phyloP scores from a whole-genome alignment of 257 asterid genomes.

The Jaltomata sinuosa region DNA sequence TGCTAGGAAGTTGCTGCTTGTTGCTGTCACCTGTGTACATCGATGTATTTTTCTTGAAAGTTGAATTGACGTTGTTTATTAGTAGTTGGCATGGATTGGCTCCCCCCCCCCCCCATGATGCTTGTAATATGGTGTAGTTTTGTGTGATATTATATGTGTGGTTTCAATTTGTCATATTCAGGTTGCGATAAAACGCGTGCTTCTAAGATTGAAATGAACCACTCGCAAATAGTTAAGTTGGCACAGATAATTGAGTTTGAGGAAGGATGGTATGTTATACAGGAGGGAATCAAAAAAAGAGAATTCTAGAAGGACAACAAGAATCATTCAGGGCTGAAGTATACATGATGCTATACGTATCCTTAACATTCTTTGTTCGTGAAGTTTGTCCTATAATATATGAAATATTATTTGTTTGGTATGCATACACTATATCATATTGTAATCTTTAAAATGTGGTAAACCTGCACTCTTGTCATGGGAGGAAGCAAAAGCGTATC shows the following conservation, averaged over 20 bases:
- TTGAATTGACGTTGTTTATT: not conserved
- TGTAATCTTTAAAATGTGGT: not conserved
- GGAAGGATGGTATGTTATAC: constrained; percentile 36
- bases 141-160: not conserved
- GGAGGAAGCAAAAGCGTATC: not conserved
- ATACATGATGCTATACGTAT: constrained; percentile 40
- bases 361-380: constrained; percentile 1
- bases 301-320: constrained; percentile 24
- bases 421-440: not conserved
- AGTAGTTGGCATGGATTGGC: not conserved
- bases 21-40: not conserved
- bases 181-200: not conserved
- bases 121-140: not conserved
- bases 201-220: constrained; percentile 2
- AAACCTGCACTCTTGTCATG: not conserved
- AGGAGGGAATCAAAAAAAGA: constrained; percentile 26
- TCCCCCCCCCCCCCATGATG: not conserved
- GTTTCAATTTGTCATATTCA: not conserved
- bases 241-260: constrained; percentile 15
- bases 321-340: constrained; percentile 27
- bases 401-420: not conserved
- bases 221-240: too few species aligned
- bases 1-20: not conserved
- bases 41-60: not conserved
- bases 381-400: not conserved